Conservation (phyloP, 2,329 filamentous ascomycete genomes). For the Paecilomyces dactylethromorphus region DNA sequence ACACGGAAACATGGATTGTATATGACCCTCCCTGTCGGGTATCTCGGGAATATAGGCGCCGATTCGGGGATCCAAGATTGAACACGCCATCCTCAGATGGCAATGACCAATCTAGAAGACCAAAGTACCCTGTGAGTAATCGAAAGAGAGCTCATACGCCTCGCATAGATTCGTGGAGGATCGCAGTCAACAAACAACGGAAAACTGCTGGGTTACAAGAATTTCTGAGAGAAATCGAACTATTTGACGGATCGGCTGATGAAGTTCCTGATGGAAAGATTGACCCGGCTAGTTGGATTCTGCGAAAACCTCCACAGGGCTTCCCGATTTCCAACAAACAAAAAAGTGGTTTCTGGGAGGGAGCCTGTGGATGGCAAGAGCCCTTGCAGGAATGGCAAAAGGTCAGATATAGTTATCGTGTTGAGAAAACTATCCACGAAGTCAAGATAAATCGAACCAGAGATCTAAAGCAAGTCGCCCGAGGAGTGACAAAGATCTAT, state of each 20-base stretch:
- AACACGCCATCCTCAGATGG: constrained; percentile 22
- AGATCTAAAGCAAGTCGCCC: constrained; percentile 19
- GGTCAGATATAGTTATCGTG: constrained; percentile 26
- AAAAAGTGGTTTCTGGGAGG: constrained; percentile 32
- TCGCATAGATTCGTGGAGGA: constrained; percentile 33
- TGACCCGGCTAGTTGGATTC: constrained; percentile 35
- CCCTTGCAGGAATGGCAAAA: constrained; percentile 33
- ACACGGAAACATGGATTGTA: constrained; percentile 32
- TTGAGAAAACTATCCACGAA: constrained; percentile 29
- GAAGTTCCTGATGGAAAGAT: constrained; percentile 31
- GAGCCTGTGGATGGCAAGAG: constrained; percentile 33
- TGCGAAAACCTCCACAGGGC: constrained; percentile 35
- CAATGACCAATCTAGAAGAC: constrained; percentile 8
- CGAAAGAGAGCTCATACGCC: constrained; percentile 17
- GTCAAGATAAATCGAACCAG: constrained; percentile 29
- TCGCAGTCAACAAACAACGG: constrained; percentile 29
- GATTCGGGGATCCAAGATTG: constrained; percentile 29
- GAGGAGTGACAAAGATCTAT: constrained; percentile 8
- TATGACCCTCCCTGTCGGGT: constrained; percentile 33
- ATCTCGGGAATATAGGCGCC: constrained; percentile 21
- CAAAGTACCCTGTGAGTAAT: constrained; percentile 18
- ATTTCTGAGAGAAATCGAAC: constrained; percentile 20
- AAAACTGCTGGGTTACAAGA: constrained; percentile 21
- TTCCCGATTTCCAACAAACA: constrained; percentile 28
- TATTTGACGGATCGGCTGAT: constrained; percentile 30